Conservation (phyloP, 257 asterid species). For the Petunia axillaris region DNA sequence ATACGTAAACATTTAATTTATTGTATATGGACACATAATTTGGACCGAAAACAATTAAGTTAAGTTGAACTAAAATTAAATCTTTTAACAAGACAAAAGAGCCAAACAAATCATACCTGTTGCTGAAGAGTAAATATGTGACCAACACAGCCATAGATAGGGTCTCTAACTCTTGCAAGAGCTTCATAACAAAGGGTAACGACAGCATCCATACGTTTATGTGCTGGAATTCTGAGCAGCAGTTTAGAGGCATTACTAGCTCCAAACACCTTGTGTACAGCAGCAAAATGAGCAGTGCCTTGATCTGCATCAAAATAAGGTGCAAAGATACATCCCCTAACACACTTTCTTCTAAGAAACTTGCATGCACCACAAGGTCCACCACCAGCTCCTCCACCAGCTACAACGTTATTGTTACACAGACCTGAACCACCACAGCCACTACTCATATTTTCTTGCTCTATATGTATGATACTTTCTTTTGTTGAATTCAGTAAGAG, state of each 20-base stretch:
- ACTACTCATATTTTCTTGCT: slow-evolving; percentile 23
- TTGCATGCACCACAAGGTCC: slow-evolving; percentile 56
- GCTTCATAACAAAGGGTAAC: slow-evolving; percentile 49
- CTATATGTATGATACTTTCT: not conserved
- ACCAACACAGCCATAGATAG: slow-evolving; percentile 47
- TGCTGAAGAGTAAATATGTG: slow-evolving; percentile 47
- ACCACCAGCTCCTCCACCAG: not conserved
- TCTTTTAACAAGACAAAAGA: not conserved
- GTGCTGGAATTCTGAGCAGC: slow-evolving; percentile 34
- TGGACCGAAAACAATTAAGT: not conserved
- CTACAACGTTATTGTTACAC: not conserved
- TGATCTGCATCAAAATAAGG: slow-evolving; percentile 46
- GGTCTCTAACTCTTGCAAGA: slow-evolving; percentile 45
- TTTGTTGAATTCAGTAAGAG: not conserved
- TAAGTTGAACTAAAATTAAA: not conserved
- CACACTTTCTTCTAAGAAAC: slow-evolving; percentile 46
- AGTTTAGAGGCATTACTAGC: slow-evolving; percentile 49
- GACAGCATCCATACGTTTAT: slow-evolving; percentile 44
- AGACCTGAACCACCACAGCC: slow-evolving; percentile 26
- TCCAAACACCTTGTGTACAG: slow-evolving; percentile 50
- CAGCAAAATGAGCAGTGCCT: slow-evolving; percentile 45
- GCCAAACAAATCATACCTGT: slow-evolving; percentile 28
- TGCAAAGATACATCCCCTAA: slow-evolving; percentile 44
- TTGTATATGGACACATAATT: no score
- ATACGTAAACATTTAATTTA: no score